Percentiles rank a stretch among this genome's conserved stretches.
phyloP scores from a whole-genome alignment of 768 basidiomycete genomes.

The Neoboletus magnificus region DNA sequence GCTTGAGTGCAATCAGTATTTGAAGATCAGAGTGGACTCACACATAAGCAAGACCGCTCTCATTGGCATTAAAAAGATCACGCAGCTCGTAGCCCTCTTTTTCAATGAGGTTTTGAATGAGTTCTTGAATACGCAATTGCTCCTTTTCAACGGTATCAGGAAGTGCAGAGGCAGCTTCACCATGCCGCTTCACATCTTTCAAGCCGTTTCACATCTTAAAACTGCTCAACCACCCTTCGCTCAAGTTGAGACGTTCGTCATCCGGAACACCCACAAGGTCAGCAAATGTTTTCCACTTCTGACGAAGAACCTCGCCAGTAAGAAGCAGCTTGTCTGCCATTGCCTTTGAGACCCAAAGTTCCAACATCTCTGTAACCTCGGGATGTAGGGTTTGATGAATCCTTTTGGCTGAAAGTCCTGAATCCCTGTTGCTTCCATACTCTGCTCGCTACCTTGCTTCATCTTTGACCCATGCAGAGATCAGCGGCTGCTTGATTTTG shows the following conservation, averaged over 20 bases:
- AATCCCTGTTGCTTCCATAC: too few relatives aligned
- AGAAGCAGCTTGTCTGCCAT: too few relatives aligned
- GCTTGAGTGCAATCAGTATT: too few relatives aligned
- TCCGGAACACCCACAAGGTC: constrained; percentile 26
- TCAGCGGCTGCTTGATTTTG: neutral
- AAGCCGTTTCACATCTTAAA: neutral
- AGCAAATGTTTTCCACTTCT: constrained; percentile 8
- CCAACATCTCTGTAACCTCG: neutral
- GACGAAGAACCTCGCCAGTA: neutral
- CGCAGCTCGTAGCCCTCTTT: too few relatives aligned
- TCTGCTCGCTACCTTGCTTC: too few relatives aligned
- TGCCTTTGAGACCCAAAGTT: too few relatives aligned
- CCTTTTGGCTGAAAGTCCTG: neutral
- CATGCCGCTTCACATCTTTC: neutral
- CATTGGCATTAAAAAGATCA: too few relatives aligned
- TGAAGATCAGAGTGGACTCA: too few relatives aligned
- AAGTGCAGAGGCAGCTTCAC: neutral
- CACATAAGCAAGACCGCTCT: too few relatives aligned
- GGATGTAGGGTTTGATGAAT: neutral
- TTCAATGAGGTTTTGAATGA: too few relatives aligned
- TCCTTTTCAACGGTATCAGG: neutral
- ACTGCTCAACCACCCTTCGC: constrained; percentile 28
- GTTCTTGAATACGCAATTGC: neutral
- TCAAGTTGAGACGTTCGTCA: constrained; percentile 33
- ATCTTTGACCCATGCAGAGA: neutral